These are phyloP conservation scores for Fusarium nelsonii DNA, from an alignment of 2,329 filamentous ascomycete species.

Conservation along the genomic window DNA sequence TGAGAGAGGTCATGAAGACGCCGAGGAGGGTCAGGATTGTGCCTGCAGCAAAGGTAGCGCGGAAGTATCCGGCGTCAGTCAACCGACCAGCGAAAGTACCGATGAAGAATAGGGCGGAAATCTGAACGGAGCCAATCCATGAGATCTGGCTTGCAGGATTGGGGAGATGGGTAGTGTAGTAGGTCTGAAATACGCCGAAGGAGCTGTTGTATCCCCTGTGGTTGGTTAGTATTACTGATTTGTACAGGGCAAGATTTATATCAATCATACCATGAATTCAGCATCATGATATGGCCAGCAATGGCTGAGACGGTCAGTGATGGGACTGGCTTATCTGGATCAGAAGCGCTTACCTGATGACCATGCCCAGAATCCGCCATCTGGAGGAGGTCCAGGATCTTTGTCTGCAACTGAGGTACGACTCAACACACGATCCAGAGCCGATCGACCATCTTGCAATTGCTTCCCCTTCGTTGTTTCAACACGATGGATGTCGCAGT, in stretches of 20 bases:
- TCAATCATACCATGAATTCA: constrained; percentile 8
- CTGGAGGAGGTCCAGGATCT: constrained; percentile 4
- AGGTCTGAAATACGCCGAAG: constrained; percentile 55
- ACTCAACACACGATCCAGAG: constrained; percentile 6
- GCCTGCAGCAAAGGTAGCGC: constrained; percentile 54
- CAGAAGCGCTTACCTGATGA: background rate
- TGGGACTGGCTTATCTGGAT: background rate
- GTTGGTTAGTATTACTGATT: background rate
- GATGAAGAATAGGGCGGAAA: constrained; percentile 58
- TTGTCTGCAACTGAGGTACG: background rate
- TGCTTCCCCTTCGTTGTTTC: background rate
- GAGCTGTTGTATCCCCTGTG: constrained; percentile 15
- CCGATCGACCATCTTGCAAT: background rate
- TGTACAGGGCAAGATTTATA: background rate
- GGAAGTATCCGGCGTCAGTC: constrained; percentile 60
- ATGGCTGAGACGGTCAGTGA: background rate
- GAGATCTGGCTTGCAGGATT: constrained; percentile 55
- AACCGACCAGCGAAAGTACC: constrained; percentile 58
- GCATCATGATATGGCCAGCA: constrained; percentile 13
- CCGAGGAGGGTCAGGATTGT: constrained; percentile 57
- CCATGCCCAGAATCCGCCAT: constrained; percentile 12
- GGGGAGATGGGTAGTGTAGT: constrained; percentile 55
- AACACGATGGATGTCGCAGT: background rate
- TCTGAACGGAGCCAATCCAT: constrained; percentile 60
- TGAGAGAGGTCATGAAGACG: constrained; percentile 60